A percentile compares a stretch with the other conserved stretches of the same genome.
Evolutionary conservation across 129 eudicot species (phyloP).

Genomic region (Tanacetum coccineum): DNA sequence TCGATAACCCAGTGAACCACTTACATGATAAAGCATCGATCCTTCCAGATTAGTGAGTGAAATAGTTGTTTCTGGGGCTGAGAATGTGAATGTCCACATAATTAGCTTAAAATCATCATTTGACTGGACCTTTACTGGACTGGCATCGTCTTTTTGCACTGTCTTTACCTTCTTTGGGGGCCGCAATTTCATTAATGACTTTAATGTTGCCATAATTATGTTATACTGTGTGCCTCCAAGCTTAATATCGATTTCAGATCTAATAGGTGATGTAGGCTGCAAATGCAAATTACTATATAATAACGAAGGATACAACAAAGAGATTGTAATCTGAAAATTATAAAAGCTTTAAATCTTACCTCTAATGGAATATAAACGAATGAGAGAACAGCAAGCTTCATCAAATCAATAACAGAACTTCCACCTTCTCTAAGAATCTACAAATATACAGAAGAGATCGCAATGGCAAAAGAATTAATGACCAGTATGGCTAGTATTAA

Average conservation of each 20-base stretch:
- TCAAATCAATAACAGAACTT: conserved; percentile 60
- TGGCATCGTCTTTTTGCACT: conserved; percentile 33
- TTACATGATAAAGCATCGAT: conserved; percentile 63
- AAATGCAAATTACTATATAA: conserved; percentile 19
- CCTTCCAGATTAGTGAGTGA: conserved; percentile 53
- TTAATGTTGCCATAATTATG: conserved; percentile 55
- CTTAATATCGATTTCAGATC: conserved; percentile 79
- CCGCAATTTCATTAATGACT: conserved; percentile 55
- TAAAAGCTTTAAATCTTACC: conserved; percentile 37
- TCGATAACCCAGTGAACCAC: conserved; percentile 18
- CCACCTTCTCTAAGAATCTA: conserved; percentile 73
- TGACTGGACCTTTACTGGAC: conserved; percentile 34
- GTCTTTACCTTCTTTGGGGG: conserved; percentile 48
- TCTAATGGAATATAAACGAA: conserved; percentile 71
- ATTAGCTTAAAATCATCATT: conserved; percentile 48
- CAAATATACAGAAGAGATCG: conserved; percentile 29
- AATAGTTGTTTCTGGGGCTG: conserved; percentile 84
- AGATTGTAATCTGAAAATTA: too few species aligned
- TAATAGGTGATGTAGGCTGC: conserved; percentile 70
- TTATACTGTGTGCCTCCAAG: conserved; percentile 81
- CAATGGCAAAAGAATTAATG: conserved; percentile 10
- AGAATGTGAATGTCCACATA: conserved; percentile 85
- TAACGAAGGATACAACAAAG: too few species aligned
- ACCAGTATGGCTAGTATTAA: not conserved
- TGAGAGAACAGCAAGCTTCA: conserved; percentile 66